Percentiles rank a stretch among this genome's conserved stretches.
These are phyloP conservation scores for Kwoniella bestiolae DNA, from an alignment of 768 basidiomycete genomes.

Conservation along the genomic window DNA sequence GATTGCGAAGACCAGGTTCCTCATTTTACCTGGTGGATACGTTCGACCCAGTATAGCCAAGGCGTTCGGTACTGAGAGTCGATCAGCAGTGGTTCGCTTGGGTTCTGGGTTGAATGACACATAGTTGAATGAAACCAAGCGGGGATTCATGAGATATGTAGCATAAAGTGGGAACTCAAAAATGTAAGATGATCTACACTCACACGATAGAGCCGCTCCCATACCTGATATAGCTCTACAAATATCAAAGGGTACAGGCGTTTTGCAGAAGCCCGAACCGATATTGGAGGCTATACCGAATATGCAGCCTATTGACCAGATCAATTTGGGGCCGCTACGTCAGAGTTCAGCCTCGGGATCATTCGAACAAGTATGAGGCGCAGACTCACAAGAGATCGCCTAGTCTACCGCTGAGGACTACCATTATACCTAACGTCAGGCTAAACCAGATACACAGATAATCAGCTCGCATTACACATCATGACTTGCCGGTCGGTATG, in stretches of 20 bases:
- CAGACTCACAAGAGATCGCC: slow-evolving; percentile 38
- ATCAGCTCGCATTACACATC: no score
- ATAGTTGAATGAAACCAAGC: no score
- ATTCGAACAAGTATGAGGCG: neutral
- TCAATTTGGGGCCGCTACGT: slow-evolving; percentile 26
- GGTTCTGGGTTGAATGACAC: no score
- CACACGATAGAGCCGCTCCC: slow-evolving; percentile 36
- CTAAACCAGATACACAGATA: slow-evolving; percentile 8
- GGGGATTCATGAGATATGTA: neutral
- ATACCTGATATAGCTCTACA: slow-evolving; percentile 40
- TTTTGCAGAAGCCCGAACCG: slow-evolving; percentile 19
- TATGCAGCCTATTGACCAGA: slow-evolving; percentile 20
- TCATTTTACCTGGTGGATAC: slow-evolving; percentile 34
- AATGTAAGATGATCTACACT: neutral
- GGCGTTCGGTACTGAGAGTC: slow-evolving; percentile 35
- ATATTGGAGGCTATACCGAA: slow-evolving; percentile 23
- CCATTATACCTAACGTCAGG: slow-evolving; percentile 42
- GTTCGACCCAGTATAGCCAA: slow-evolving; percentile 42
- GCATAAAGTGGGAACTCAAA: neutral
- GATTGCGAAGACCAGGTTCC: slow-evolving; percentile 38
- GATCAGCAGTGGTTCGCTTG: no score
- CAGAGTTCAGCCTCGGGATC: neutral
- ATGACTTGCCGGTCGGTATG: no score
- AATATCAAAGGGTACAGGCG: slow-evolving; percentile 34
- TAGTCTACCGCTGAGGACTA: slow-evolving; percentile 36